Evolutionary conservation across 306 rosid species (phyloP).

Genomic region (Biancaea sappan): DNA sequence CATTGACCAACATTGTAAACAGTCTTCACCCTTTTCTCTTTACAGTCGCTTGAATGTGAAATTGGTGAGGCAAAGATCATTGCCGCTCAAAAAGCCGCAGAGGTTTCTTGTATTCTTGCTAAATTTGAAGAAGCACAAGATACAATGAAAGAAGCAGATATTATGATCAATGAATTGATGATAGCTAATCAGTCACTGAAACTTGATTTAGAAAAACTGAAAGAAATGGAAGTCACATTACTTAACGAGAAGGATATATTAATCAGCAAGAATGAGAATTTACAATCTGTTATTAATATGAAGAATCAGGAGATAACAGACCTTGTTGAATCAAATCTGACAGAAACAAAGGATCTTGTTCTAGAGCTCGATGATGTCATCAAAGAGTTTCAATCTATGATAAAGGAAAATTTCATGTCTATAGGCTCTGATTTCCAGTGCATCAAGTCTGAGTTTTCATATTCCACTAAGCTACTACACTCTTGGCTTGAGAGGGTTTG

Average conservation of each 20-base stretch:
- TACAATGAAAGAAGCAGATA: conserved; percentile 74
- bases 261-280: conserved; percentile 60
- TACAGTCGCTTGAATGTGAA: conserved; percentile 77
- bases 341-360: conserved; percentile 58
- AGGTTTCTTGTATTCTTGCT: conserved; percentile 69
- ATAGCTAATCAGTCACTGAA: conserved; percentile 75
- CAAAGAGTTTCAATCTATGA: conserved; percentile 56
- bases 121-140: conserved; percentile 91
- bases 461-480: conserved; percentile 59
- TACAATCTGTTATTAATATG: conserved; percentile 55
- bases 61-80: conserved; percentile 68
- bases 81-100: conserved; percentile 73
- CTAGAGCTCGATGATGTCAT: conserved; percentile 58
- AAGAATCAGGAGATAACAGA: conserved; percentile 54
- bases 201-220: conserved; percentile 59
- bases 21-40: conserved; percentile 10
- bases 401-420: conserved; percentile 46
- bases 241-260: conserved; percentile 52
- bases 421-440: conserved; percentile 59
- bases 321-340: conserved; percentile 54
- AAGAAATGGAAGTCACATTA: conserved; percentile 45
- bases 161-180: conserved; percentile 73
- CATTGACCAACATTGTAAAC: conserved; percentile 14
- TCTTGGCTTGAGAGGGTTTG: conserved; percentile 85
- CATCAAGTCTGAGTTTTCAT: conserved; percentile 57